Evolutionary conservation across 257 asterid genomes (phyloP), one percentile per base, ranked within the genome.

Genomic region (Anisodus acutangulus): DNA sequence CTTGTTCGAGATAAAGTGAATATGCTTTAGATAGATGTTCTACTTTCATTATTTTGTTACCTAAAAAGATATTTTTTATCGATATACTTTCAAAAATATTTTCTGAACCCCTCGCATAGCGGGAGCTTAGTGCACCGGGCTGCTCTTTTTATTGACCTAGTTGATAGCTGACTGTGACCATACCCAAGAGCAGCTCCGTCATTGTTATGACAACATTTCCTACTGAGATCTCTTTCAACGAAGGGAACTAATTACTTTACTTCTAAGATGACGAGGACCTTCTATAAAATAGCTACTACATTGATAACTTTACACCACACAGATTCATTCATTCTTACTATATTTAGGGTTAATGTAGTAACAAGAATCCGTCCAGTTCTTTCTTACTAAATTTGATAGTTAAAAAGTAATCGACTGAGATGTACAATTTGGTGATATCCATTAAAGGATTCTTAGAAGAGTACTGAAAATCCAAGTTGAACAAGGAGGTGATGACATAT

Each of bases 401-500:
- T 62, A 15, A 26, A 60, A 26, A 10, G 5, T 60, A 60, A 60
- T 60, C 37, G 19, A 62, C 69, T 62, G 69, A 3, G 39, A 62
- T 62, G 39, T 19, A 62, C 69, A 62, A 62, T 6, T 62, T 62
- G 68, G 35, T 62, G 69, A 11, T 62, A 22, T 31, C 19, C 15
- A 11, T 62, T 62, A 54, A 62, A 11, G 9, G 45, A 63, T 11
- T 10, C 71, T 4, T 64, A 11, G 71, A 11, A 31, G 45, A 64
- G 16, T 26, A 64, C 71, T 31, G 45, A 64, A 64, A 4, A 64
- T 64, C 71, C 71, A 64, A 64, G 71, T 64, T 64, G 45, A 64
- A 31, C 71, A 64, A 64, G 43, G 71, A 64, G 45, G 71, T 64
- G 71, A 13, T 26, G 16, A 64, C 11, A 64, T 64, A 64, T 66